A percentile compares a stretch with the other conserved stretches of the same genome.
Evolutionary conservation across 2,329 filamentous ascomycete species (phyloP).

Genomic region (Aspergillus sp.): DNA sequence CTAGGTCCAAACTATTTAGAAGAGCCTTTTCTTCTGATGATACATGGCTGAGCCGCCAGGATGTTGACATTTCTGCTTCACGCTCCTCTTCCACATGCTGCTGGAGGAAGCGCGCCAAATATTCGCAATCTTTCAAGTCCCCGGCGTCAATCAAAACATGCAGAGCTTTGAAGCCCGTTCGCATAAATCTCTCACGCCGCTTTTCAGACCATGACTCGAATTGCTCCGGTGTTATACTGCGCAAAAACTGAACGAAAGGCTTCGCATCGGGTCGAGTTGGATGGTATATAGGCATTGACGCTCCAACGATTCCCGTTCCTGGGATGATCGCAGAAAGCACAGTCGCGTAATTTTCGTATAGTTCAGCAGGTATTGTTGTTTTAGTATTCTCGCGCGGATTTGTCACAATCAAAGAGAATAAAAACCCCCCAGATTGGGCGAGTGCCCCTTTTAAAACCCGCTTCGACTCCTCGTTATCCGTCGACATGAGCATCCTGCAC

Average conservation of each 20-base stretch:
- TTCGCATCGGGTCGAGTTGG: constrained; percentile 34
- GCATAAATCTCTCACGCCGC: constrained; percentile 31
- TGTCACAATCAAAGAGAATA: constrained; percentile 27
- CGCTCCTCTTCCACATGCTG: constrained; percentile 27
- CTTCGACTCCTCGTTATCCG: constrained; percentile 2
- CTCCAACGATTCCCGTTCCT: constrained; percentile 23
- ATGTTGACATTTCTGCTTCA: constrained; percentile 11
- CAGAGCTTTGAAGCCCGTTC: constrained; percentile 39
- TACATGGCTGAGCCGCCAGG: constrained; percentile 8
- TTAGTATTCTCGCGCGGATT: constrained; percentile 22
- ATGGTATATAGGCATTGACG: constrained; percentile 37
- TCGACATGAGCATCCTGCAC: constrained; percentile 22
- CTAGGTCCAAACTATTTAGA: constrained; percentile 24
- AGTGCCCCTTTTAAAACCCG: constrained; percentile 21
- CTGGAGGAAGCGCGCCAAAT: constrained; percentile 32
- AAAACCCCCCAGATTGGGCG: constrained; percentile 19
- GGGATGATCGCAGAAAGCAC: constrained; percentile 24
- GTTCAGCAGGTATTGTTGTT: constrained; percentile 22
- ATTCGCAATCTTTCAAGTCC: constrained; percentile 28
- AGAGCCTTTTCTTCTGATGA: constrained; percentile 25
- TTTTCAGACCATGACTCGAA: constrained; percentile 19
- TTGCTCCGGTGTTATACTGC: constrained; percentile 19
- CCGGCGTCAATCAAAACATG: constrained; percentile 36
- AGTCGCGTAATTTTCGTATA: constrained; percentile 35
- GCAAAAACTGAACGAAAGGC: constrained; percentile 31